Evolutionary conservation across 805 yeast genomes (phyloP).

Genomic region (Suhomyces pyralidae): DNA sequence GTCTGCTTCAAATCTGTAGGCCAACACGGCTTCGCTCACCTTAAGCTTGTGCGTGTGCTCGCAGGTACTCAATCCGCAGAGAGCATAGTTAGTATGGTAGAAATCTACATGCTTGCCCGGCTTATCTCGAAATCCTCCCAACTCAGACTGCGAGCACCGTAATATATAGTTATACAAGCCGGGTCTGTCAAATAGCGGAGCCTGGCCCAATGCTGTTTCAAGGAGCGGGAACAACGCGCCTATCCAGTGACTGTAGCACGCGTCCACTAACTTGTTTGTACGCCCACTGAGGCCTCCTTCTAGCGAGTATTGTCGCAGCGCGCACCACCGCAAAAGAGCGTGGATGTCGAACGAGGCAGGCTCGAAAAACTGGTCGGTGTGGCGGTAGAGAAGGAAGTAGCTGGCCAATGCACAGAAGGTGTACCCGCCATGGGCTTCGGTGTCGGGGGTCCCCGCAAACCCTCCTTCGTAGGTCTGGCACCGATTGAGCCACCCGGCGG

Average conservation of each 20-base stretch:
- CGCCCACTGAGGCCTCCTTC: conserved; percentile 92
- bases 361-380: conserved; percentile 25
- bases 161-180: conserved; percentile 65
- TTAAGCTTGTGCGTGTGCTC: conserved; percentile 40
- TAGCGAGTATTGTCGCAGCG: conserved; percentile 60
- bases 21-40: conserved; percentile 9
- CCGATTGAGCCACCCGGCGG: conserved; percentile 54
- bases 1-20: conserved; percentile 14
- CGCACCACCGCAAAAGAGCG: conserved; percentile 61
- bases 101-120: conserved; percentile 80
- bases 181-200: conserved; percentile 47
- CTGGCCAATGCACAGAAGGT: conserved; percentile 80
- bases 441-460: conserved; percentile 72
- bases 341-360: conserved; percentile 37
- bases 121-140: conserved; percentile 84
- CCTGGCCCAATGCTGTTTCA: conserved; percentile 42
- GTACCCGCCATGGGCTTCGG: conserved; percentile 97
- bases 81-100: conserved; percentile 85
- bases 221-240: conserved; percentile 72
- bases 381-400: conserved; percentile 47
- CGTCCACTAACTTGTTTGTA: conserved; percentile 90
- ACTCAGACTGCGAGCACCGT: conserved; percentile 66
- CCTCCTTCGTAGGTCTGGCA: conserved; percentile 98
- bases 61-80: conserved; percentile 68
- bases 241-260: conserved; percentile 95